Percentiles rank a stretch among this genome's conserved stretches.
These are phyloP conservation scores for Fermentozyma sake DNA, from an alignment of 1,139 yeast genomes.

Conservation along the genomic window DNA sequence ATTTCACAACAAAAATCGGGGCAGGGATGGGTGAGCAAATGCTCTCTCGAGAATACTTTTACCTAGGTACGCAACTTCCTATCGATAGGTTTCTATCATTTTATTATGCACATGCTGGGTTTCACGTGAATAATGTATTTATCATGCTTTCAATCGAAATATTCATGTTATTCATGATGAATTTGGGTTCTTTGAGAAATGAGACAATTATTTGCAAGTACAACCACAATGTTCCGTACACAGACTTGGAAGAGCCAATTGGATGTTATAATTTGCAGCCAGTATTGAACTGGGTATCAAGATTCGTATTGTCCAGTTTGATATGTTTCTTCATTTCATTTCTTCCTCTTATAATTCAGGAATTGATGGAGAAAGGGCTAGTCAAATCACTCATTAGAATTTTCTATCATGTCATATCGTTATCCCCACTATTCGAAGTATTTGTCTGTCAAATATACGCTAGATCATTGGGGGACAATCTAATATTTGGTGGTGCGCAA, in stretches of 20 bases:
- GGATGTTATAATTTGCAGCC: constrained; percentile 79
- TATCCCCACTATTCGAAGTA: constrained; percentile 83
- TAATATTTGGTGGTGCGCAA: constrained; percentile 77
- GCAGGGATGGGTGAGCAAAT: constrained; percentile 96
- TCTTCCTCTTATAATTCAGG: constrained; percentile 75
- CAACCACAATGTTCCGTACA: constrained; percentile 50
- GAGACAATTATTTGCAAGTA: constrained; percentile 58
- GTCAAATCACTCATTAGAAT: constrained; percentile 59
- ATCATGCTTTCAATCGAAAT: constrained; percentile 71
- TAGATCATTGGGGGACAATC: constrained; percentile 59
- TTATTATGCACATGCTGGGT: constrained; percentile 90
- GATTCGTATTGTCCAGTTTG: constrained; percentile 77
- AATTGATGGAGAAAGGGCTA: constrained; percentile 71
- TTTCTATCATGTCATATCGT: constrained; percentile 58
- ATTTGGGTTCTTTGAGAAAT: constrained; percentile 61
- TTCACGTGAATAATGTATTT: constrained; percentile 77
- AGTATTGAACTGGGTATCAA: constrained; percentile 71
- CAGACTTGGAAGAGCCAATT: constrained; percentile 57
- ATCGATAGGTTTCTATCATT: constrained; percentile 78
- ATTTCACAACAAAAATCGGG: constrained; percentile 84
- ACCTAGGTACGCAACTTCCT: constrained; percentile 74
- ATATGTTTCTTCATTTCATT: constrained; percentile 83
- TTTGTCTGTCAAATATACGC: constrained; percentile 85
- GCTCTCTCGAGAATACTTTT: constrained; percentile 77
- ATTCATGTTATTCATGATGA: constrained; percentile 62